Base-by-base conservation (phyloP, 2,329 filamentous ascomycete species). In the Lecanosticta acicola region DNA sequence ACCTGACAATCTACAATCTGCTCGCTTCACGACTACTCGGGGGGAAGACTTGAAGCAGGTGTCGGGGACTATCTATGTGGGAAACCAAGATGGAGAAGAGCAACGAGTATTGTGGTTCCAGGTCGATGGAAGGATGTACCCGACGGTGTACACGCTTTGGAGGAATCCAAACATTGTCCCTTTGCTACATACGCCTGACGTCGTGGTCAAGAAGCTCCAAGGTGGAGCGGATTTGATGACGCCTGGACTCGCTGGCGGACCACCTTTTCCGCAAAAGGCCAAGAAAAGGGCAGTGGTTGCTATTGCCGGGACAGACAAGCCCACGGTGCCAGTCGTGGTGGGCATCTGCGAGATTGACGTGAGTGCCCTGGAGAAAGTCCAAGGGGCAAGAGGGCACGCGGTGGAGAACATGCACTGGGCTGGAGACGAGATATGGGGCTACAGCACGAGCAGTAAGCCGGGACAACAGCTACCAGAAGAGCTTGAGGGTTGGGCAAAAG, bases 161-260 rank as follows among this genome's bases (percentile, higher is more conserved):
- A 72, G 75, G 46, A 79, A 83, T 55, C 72, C 80, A 2, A 69
- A 71, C 21, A 66, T 85, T 11, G 66, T 84, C 0, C 79, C 82
- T 0, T 63, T 85, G 24, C 70, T 85, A n/a, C 75, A 83, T 54
- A 84, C 82, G 0, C 79, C 78, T 3, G 70, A 73, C 8, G 72
- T 79, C 18, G 77, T 81, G 3, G 75, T 84, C 58, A 71, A 76
- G 49, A 84, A 84, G 63, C 66, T 85, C 7, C 77, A 76, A 46
- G 73, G 75, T 5, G 82, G 82, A 3, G 81, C 82, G 16, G 81
- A 84, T 62, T 67, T 85, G 39, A 85, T 85, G 82, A 83, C 77
- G 1, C 82, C 82, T 1, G 82, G 82, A 7, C 66, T 85, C 11
- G 75, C 80, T 20, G 74, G 77, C 42, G 80, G 81, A 1, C 79